Evolutionary conservation across 169 alveolate genomes (phyloP).

Genomic region (Eimeria maxima): DNA sequence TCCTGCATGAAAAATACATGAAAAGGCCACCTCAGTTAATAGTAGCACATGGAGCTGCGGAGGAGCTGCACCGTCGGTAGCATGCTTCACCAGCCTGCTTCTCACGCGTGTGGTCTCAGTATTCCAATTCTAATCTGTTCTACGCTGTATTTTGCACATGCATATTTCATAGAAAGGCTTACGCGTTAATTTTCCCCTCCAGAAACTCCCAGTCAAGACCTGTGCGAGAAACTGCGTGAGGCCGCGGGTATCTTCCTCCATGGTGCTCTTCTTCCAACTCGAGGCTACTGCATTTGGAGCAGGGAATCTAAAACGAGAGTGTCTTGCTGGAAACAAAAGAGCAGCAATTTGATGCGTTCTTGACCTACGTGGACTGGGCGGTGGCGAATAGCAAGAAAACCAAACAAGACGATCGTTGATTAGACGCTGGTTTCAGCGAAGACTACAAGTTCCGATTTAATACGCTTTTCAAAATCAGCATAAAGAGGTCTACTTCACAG

Average conservation of each 20-base stretch:
- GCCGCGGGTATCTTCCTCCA: conserved; percentile 10
- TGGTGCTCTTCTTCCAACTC: background rate
- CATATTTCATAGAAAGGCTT: background rate
- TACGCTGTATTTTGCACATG: background rate
- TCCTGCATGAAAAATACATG: background rate
- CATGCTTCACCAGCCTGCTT: too few species aligned
- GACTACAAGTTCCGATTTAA: too few species aligned
- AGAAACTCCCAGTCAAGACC: background rate
- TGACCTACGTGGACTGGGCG: too few species aligned
- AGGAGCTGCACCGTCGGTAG: too few species aligned
- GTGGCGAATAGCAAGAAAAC: too few species aligned
- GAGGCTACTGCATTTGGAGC: background rate
- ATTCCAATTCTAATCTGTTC: background rate
- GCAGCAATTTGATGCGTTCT: too few species aligned
- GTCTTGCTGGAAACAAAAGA: background rate
- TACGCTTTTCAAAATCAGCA: too few species aligned
- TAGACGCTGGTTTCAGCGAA: too few species aligned
- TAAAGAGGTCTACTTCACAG: too few species aligned
- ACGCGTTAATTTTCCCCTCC: conserved; percentile 7
- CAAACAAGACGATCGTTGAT: too few species aligned
- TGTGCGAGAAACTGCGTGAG: conserved; percentile 31
- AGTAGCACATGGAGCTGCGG: too few species aligned
- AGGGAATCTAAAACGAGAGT: background rate
- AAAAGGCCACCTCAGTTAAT: too few species aligned
- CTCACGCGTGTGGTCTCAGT: background rate